phyloP scores from a whole-genome alignment of 2,329 filamentous ascomycete species.

The Diaporthe sp. region DNA sequence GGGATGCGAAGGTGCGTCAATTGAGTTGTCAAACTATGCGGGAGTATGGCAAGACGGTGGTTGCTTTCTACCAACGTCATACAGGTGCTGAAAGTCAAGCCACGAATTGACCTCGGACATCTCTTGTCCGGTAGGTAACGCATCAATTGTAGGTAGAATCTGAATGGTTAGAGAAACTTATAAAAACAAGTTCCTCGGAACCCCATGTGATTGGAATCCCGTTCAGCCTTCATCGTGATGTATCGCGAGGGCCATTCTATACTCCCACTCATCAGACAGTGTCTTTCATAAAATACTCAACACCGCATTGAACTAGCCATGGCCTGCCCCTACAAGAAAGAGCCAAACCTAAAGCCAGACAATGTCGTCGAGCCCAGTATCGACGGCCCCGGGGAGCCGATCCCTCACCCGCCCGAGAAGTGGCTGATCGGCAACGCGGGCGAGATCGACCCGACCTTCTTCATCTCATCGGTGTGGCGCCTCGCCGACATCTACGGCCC shows the following conservation, averaged over 20 bases:
- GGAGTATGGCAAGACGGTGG: too few relatives aligned
- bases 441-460: conserved; percentile 45
- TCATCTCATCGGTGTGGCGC: conserved; percentile 41
- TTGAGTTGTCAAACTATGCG: not conserved
- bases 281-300: not conserved
- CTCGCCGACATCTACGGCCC: conserved; percentile 43
- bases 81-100: not conserved
- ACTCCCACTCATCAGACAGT: not conserved
- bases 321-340: conserved; percentile 32
- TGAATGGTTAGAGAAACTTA: not conserved
- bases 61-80: not conserved
- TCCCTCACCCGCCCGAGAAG: conserved; percentile 43
- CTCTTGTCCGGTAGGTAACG: too few relatives aligned
- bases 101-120: not conserved
- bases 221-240: not conserved
- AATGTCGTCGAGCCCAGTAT: conserved; percentile 8
- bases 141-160: not conserved
- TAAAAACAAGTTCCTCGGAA: not conserved
- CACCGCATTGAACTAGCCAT: not conserved
- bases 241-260: too few relatives aligned
- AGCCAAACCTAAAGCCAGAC: conserved; percentile 21
- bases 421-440: conserved; percentile 43
- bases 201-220: too few relatives aligned
- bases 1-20: not conserved
- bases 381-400: conserved; percentile 37